These are phyloP conservation scores for Hanseniaspora uvarum DNA, from an alignment of 1,139 yeast genomes.

Conservation along the genomic window DNA sequence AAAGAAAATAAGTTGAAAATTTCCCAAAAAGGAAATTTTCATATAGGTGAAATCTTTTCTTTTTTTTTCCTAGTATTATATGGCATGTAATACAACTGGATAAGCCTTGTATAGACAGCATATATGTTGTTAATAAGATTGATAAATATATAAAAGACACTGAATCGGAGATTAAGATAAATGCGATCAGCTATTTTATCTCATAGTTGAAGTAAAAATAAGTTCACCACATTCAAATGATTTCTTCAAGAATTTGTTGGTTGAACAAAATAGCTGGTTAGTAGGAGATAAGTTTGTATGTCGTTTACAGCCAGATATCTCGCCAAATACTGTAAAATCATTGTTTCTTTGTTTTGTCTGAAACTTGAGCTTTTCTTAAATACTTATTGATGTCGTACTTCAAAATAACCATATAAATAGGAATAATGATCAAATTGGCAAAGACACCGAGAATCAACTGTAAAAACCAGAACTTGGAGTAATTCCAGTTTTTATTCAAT, in stretches of 20 bases:
- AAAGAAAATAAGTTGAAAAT: not conserved
- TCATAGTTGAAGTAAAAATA: no score
- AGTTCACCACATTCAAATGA: no score
- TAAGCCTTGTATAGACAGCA: no score
- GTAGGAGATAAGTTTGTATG: no score
- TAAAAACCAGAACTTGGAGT: constrained; percentile 45
- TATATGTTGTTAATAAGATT: no score
- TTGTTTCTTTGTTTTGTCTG: not conserved
- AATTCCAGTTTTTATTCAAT: constrained; percentile 41
- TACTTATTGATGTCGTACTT: constrained; percentile 45
- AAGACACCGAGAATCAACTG: constrained; percentile 35
- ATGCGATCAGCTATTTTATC: no score
- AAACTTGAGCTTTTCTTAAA: constrained; percentile 30
- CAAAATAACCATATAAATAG: constrained; percentile 49
- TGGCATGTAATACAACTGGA: no score
- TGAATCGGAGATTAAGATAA: no score
- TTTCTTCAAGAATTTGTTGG: no score
- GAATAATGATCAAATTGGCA: constrained; percentile 43
- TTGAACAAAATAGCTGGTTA: no score
- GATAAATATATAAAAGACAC: no score
- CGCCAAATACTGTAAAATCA: not conserved
- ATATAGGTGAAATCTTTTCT: not conserved
- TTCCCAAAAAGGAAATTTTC: not conserved
- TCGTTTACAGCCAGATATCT: not conserved
- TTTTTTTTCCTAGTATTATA: no score